phyloP scores from a whole-genome alignment of 2,329 filamentous ascomycete genomes.

The Mollisia scopiformis region DNA sequence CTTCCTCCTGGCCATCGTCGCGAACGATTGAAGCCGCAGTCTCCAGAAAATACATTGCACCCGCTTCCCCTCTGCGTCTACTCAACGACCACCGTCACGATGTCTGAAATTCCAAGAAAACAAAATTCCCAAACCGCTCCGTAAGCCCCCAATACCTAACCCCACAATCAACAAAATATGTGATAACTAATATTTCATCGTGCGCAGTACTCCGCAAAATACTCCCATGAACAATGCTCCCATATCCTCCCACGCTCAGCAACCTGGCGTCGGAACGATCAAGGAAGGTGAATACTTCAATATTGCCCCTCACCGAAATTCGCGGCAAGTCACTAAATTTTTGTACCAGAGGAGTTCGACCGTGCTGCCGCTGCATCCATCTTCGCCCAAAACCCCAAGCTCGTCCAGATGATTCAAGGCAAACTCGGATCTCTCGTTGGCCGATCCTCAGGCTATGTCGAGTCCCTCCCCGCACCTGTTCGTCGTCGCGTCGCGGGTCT shows the following conservation, averaged over 20 bases:
- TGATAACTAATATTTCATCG: neutral
- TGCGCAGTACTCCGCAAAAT: constrained; percentile 92
- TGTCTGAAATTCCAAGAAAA: constrained; percentile 70
- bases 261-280: constrained; percentile 92
- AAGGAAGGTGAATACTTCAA: constrained; percentile 78
- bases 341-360: constrained; percentile 79
- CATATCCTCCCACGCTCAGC: constrained; percentile 95
- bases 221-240: constrained; percentile 94
- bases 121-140: constrained; percentile 60
- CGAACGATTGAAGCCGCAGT: neutral
- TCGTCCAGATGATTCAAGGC: constrained; percentile 97
- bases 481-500: constrained; percentile 92
- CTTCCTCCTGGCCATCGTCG: constrained; percentile 3
- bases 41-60: neutral
- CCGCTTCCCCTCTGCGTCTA: neutral
- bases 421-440: constrained; percentile 93
- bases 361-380: constrained; percentile 85
- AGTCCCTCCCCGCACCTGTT: constrained; percentile 87
- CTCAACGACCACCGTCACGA: constrained; percentile 36
- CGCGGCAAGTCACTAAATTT: constrained; percentile 27
- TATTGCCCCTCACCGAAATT: constrained; percentile 34
- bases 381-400: constrained; percentile 92
- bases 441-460: constrained; percentile 95
- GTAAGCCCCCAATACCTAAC: constrained; percentile 49
- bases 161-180: constrained; percentile 12